Conservation (phyloP, 2,329 filamentous ascomycete species). For the Talaromyces funiculosus region DNA sequence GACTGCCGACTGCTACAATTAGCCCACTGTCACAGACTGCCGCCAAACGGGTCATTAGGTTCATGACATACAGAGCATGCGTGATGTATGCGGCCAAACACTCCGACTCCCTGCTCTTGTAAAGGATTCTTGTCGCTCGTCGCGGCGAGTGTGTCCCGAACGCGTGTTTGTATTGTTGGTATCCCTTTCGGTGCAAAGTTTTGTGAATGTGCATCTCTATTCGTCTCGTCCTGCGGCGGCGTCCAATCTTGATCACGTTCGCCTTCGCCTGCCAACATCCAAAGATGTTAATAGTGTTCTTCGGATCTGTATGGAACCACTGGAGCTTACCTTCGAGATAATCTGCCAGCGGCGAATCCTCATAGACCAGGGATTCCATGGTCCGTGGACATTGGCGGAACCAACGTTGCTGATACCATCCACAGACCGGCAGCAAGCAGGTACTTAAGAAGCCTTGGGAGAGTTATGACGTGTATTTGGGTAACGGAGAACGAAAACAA, state of each 20-base stretch:
- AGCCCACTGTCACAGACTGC: neutral
- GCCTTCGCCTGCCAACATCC: conserved; percentile 38
- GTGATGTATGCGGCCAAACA: conserved; percentile 6
- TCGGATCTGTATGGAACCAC: neutral
- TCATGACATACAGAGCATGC: conserved; percentile 11
- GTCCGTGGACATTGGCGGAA: conserved; percentile 24
- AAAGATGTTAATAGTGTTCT: neutral
- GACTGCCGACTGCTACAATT: conserved; percentile 25
- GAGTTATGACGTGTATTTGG: neutral
- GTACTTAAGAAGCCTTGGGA: neutral
- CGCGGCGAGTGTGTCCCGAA: conserved; percentile 45
- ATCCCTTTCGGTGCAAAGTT: conserved; percentile 49
- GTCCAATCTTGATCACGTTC: conserved; percentile 39
- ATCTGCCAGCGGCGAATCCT: conserved; percentile 80
- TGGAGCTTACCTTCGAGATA: conserved; percentile 72
- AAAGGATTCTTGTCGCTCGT: conserved; percentile 22
- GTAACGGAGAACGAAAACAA: neutral
- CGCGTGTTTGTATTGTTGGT: conserved; percentile 45
- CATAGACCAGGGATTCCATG: conserved; percentile 85
- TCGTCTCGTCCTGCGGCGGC: conserved; percentile 25
- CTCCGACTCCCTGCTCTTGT: conserved; percentile 1
- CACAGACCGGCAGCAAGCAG: neutral
- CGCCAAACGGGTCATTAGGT: no score
- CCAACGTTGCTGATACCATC: conserved; percentile 5
- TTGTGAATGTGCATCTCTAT: conserved; percentile 23